A percentile compares a stretch with the other conserved stretches of the same genome.
phyloP scores from a whole-genome alignment of 2,329 filamentous ascomycete genomes.

The Didymella arachidicola region DNA sequence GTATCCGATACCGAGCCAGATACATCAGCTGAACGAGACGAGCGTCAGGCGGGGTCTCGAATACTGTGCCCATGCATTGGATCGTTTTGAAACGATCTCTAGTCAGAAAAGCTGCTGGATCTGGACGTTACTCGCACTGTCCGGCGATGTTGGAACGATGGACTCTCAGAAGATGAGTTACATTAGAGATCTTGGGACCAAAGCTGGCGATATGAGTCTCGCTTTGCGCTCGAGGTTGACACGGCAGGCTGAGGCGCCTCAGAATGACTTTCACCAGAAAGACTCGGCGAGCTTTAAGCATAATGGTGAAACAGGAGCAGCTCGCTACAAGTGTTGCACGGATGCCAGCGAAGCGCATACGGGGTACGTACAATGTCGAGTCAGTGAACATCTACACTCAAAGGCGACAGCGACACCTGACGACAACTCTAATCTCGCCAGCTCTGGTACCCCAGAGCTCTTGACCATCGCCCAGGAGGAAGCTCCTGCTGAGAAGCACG shows the following conservation, averaged over 20 bases:
- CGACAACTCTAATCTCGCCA: background rate
- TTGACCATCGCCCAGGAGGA: background rate
- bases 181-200: conserved; percentile 80
- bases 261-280: background rate
- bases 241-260: conserved; percentile 5
- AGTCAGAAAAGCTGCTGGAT: conserved; percentile 80
- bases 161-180: conserved; percentile 77
- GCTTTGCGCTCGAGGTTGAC: conserved; percentile 23
- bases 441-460: conserved; percentile 1
- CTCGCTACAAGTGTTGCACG: background rate
- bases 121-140: conserved; percentile 80
- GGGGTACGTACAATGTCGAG: conserved; percentile 5
- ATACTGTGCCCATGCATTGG: conserved; percentile 68
- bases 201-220: conserved; percentile 69
- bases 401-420: background rate
- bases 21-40: conserved; percentile 66
- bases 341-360: background rate
- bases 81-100: conserved; percentile 65
- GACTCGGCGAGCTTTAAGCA: background rate
- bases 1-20: conserved; percentile 58
- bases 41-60: conserved; percentile 72
- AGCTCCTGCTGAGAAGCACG: conserved; percentile 10
- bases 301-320: background rate
- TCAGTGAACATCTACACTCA: background rate
- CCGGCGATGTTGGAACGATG: conserved; percentile 78